Percentiles rank a stretch among this genome's conserved stretches.
These are phyloP conservation scores for Exophiala phaeomuriformis DNA, from an alignment of 2,329 filamentous ascomycete species.

Conservation along the genomic window DNA sequence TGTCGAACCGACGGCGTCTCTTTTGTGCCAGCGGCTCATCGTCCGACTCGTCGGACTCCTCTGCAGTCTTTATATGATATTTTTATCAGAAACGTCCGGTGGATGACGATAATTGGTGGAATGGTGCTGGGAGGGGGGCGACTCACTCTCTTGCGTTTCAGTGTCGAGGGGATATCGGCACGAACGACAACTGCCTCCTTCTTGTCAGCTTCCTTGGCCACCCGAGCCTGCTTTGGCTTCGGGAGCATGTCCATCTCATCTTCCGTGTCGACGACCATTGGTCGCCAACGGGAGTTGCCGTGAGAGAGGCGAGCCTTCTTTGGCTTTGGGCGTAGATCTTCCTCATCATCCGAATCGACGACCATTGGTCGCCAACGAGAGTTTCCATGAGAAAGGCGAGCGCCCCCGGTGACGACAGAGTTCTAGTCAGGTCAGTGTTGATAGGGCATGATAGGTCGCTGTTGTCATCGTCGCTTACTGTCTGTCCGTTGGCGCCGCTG, in stretches of 20 bases:
- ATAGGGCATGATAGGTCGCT: not conserved
- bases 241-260: not conserved
- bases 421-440: not conserved
- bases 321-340: not conserved
- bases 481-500: not conserved
- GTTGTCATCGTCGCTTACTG: not conserved
- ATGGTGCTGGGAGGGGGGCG: not conserved
- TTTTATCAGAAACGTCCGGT: not conserved
- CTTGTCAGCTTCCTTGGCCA: not conserved
- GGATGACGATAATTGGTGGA: not conserved
- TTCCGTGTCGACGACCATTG: constrained; percentile 1
- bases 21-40: not conserved
- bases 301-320: not conserved
- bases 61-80: not conserved
- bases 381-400: not conserved
- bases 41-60: not conserved
- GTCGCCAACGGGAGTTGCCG: not conserved
- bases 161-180: not conserved
- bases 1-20: not conserved
- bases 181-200: not conserved
- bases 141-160: not conserved
- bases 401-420: not conserved
- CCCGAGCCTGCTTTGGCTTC: not conserved
- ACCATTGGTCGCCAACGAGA: not conserved
- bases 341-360: not conserved